Conservation (phyloP, 2,329 filamentous ascomycete genomes). For the Ceratocystis eucalypticola region DNA sequence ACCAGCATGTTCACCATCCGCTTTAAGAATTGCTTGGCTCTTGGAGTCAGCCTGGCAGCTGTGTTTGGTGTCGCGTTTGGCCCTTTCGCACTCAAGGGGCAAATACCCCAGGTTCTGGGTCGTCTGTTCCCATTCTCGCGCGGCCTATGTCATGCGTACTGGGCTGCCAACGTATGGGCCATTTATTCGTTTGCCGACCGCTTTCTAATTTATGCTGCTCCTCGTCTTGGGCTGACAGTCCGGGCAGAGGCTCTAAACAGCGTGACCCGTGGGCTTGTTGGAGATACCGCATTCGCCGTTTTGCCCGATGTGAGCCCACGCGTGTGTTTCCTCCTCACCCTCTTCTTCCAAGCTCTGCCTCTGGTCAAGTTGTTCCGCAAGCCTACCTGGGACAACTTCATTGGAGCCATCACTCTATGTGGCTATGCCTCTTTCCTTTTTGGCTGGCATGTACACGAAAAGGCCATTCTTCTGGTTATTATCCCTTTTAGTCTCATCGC, state of each 20-base stretch:
- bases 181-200: constrained; percentile 88
- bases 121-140: constrained; percentile 88
- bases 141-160: constrained; percentile 92
- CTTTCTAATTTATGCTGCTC: constrained; percentile 71
- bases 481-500: constrained; percentile 91
- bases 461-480: constrained; percentile 85
- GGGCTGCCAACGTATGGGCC: constrained; percentile 95
- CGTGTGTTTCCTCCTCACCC: constrained; percentile 67
- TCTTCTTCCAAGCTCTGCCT: constrained; percentile 67
- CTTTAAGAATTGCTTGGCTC: constrained; percentile 68
- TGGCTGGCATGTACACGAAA: constrained; percentile 97
- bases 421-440: constrained; percentile 95
- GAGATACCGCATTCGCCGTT: constrained; percentile 86
- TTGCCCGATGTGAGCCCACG: constrained; percentile 73
- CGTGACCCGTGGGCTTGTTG: constrained; percentile 83
- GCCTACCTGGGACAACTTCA: constrained; percentile 78
- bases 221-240: constrained; percentile 60
- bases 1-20: constrained; percentile 63
- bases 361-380: constrained; percentile 68
- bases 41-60: constrained; percentile 56
- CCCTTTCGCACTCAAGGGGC: constrained; percentile 68
- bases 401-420: constrained; percentile 80
- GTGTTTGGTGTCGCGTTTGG: constrained; percentile 76
- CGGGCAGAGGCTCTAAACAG: constrained; percentile 66
- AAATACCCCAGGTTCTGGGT: constrained; percentile 70